Conservation (phyloP, 192 early-diverging fungal species). For the Phlyctochytrium bullatum region DNA sequence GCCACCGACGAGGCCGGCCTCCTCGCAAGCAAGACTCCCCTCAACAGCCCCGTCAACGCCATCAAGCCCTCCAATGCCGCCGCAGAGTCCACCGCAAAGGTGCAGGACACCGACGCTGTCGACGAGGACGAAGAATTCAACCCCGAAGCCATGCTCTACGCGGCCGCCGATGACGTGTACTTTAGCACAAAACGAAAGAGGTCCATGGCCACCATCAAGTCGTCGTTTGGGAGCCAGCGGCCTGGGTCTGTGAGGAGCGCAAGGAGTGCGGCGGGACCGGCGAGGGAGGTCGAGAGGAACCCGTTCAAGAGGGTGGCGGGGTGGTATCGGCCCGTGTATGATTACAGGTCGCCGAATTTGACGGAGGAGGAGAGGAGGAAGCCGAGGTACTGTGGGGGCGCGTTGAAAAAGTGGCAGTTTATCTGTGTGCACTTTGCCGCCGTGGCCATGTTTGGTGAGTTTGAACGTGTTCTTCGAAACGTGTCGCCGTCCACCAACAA, state of each 20-base stretch:
- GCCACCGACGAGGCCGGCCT: neutral
- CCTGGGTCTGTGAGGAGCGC: neutral
- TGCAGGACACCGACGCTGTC: conserved; percentile 6
- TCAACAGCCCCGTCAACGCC: neutral
- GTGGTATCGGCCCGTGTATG: conserved; percentile 23
- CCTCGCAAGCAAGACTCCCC: neutral
- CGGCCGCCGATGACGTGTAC: conserved; percentile 25
- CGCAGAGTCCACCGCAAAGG: neutral
- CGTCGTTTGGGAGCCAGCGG: neutral
- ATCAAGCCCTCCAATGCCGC: conserved; percentile 2
- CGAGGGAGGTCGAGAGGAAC: conserved; percentile 3
- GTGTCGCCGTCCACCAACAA: too few species aligned
- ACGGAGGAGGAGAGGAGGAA: conserved; percentile 23
- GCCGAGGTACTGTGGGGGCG: conserved; percentile 30
- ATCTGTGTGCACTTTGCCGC: conserved; percentile 25
- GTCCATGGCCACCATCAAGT: conserved; percentile 1
- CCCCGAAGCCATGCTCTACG: conserved; percentile 25
- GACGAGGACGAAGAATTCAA: conserved; percentile 13
- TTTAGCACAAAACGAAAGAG: conserved; percentile 5
- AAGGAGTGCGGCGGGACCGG: neutral
- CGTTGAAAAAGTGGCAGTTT: conserved; percentile 29
- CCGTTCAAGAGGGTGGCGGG: neutral
- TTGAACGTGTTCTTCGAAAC: too few species aligned
- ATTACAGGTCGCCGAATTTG: conserved; percentile 26
- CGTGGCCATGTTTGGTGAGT: conserved; percentile 6